Conservation (phyloP, 345 rosid genomes). For the Corchorus olitorius region DNA sequence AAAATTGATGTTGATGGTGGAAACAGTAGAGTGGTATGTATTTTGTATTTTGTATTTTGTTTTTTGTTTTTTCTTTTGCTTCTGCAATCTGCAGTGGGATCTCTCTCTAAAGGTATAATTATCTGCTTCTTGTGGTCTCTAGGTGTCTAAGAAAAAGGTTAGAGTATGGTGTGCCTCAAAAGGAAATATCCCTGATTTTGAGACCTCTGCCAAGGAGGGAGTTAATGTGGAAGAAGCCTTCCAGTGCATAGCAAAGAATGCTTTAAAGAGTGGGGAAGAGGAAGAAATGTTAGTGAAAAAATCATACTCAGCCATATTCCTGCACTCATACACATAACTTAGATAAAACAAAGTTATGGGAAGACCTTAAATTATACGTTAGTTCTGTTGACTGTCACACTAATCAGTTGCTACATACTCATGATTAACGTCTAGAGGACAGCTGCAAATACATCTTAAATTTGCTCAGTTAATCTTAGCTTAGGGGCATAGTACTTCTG, state of each 20-base stretch:
- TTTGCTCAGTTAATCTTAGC: not conserved
- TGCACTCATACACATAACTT: not conserved
- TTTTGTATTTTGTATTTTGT: not conserved
- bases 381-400: not conserved
- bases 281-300: slow-evolving; percentile 81
- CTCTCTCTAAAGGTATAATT: not conserved
- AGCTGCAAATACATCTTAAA: not conserved
- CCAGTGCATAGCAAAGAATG: slow-evolving; percentile 92
- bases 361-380: not conserved
- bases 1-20: slow-evolving; percentile 93
- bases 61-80: no score
- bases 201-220: slow-evolving; percentile 98
- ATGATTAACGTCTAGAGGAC: no score
- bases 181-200: slow-evolving; percentile 96
- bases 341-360: not conserved
- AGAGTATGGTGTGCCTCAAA: slow-evolving; percentile 98
- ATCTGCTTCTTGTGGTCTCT: slow-evolving; percentile 16
- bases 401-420: not conserved
- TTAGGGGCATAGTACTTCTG: not conserved
- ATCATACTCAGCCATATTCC: not conserved
- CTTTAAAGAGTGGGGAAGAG: slow-evolving; percentile 87
- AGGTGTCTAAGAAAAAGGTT: slow-evolving; percentile 97
- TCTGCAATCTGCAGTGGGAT: not conserved
- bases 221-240: slow-evolving; percentile 97
- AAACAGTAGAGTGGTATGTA: slow-evolving; percentile 84